phyloP scores from a whole-genome alignment of 345 rosid genomes.

The Eucalyptus pauciflora region DNA sequence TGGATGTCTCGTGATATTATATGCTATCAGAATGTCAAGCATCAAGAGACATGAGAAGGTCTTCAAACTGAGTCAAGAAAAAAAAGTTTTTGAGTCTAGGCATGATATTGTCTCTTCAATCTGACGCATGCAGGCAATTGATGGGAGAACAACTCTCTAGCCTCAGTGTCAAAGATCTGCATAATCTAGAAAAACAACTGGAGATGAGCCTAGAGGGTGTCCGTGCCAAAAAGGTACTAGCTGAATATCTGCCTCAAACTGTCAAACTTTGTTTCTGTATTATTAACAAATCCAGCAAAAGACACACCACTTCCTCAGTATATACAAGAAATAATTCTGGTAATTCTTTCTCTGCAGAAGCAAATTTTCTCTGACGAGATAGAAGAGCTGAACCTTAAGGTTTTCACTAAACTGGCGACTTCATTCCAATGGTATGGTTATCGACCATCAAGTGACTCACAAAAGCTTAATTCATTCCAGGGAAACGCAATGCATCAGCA shows the following conservation, averaged over 20 bases:
- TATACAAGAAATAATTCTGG: neutral
- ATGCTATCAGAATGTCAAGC: neutral
- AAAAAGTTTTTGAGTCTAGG: neutral
- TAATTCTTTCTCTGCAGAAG: conserved; percentile 20
- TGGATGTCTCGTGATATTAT: neutral
- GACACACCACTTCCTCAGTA: neutral
- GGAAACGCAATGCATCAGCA: conserved; percentile 46
- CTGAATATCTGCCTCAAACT: neutral
- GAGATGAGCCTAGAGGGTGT: conserved; percentile 50
- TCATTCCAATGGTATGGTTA: neutral
- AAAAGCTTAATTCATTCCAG: conserved; percentile 23
- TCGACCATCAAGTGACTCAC: neutral
- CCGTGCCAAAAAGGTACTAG: conserved; percentile 45
- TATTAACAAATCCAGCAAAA: neutral
- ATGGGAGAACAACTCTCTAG: conserved; percentile 75
- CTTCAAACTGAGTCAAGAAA: neutral
- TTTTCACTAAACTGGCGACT: neutral
- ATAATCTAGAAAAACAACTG: conserved; percentile 44
- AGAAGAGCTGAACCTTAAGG: conserved; percentile 48
- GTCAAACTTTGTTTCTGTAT: neutral
- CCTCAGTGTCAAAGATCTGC: conserved; percentile 31
- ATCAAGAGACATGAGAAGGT: neutral
- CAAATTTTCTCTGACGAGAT: conserved; percentile 50
- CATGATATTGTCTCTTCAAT: neutral
- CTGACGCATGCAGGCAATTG: conserved; percentile 38